A percentile compares a stretch with the other conserved stretches of the same genome.
Conservation (phyloP, 2,329 filamentous ascomycete genomes). For the Diaporthe eres region DNA sequence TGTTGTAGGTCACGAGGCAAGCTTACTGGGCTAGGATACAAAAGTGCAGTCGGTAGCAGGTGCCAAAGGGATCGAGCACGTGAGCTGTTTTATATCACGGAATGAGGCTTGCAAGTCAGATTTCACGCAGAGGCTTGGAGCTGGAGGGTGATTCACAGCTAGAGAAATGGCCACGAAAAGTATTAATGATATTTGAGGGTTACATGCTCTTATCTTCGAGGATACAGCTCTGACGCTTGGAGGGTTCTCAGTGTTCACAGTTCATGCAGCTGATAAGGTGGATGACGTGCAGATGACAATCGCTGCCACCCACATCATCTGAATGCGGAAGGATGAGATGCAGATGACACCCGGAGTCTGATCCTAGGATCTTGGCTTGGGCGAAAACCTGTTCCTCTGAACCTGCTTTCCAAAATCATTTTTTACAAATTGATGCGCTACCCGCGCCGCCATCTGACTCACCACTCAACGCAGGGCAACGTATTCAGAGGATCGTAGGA, state of each 20-base stretch:
- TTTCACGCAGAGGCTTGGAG: not conserved
- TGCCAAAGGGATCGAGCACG: not conserved
- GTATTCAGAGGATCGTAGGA: not conserved
- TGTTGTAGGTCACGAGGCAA: not conserved
- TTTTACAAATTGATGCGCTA: not conserved
- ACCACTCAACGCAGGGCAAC: not conserved
- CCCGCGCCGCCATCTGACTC: not conserved
- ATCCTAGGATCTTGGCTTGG: conserved; percentile 6
- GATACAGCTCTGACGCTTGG: not conserved
- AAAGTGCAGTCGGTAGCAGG: not conserved
- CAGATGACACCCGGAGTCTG: not conserved
- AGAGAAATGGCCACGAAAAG: too few species aligned
- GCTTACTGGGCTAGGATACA: not conserved
- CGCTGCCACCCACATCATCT: not conserved
- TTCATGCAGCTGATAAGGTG: conserved; percentile 9
- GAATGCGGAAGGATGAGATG: conserved; percentile 10
- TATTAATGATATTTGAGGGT: fast-evolving
- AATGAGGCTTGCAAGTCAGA: not conserved
- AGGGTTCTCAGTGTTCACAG: not conserved
- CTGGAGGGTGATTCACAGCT: not conserved
- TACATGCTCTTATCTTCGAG: not conserved
- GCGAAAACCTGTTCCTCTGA: not conserved
- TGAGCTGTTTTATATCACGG: not conserved
- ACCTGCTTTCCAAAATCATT: not conserved
- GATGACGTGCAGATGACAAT: conserved; percentile 25